Conservation (phyloP, 306 rosid genomes). For the Hippophae rhamnoides region DNA sequence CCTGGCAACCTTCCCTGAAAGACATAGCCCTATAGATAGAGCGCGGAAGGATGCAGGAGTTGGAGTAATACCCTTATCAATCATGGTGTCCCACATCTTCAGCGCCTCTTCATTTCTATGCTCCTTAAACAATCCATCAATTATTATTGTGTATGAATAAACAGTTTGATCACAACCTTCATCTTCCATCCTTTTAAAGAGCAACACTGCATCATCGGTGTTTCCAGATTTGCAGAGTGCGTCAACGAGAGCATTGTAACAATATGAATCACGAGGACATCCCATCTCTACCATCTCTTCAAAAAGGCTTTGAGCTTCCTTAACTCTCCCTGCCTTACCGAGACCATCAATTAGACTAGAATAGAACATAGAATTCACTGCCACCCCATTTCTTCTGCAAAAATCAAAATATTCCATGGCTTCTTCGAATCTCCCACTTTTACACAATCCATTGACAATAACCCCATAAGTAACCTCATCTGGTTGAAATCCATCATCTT, state of each 20-base stretch:
- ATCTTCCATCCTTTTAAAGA: conserved; percentile 52
- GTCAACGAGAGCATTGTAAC: conserved; percentile 66
- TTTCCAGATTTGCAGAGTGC: conserved; percentile 58
- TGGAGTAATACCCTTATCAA: conserved; percentile 69
- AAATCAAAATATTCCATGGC: conserved; percentile 49
- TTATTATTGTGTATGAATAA: conserved; percentile 65
- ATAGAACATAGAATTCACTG: conserved; percentile 58
- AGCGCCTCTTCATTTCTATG: conserved; percentile 70
- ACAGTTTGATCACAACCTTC: conserved; percentile 83
- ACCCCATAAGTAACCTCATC: conserved; percentile 84
- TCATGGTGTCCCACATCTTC: conserved; percentile 75
- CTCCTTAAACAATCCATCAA: conserved; percentile 59
- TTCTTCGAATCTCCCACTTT: conserved; percentile 69
- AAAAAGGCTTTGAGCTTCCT: conserved; percentile 66
- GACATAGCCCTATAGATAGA: conserved; percentile 72
- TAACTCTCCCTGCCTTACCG: conserved; percentile 74
- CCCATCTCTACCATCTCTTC: conserved; percentile 63
- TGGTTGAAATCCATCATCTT: conserved; percentile 45
- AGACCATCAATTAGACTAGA: conserved; percentile 76
- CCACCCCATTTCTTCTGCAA: conserved; percentile 40
- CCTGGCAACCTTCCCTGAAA: conserved; percentile 72
- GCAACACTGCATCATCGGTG: conserved; percentile 49
- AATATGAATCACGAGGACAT: conserved; percentile 56
- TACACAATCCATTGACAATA: conserved; percentile 69
- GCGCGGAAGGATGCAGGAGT: conserved; percentile 79